A percentile compares a stretch with the other conserved stretches of the same genome.
Conservation (phyloP, 176 grass and related monocot genomes). For the Phoenix roebelenii region DNA sequence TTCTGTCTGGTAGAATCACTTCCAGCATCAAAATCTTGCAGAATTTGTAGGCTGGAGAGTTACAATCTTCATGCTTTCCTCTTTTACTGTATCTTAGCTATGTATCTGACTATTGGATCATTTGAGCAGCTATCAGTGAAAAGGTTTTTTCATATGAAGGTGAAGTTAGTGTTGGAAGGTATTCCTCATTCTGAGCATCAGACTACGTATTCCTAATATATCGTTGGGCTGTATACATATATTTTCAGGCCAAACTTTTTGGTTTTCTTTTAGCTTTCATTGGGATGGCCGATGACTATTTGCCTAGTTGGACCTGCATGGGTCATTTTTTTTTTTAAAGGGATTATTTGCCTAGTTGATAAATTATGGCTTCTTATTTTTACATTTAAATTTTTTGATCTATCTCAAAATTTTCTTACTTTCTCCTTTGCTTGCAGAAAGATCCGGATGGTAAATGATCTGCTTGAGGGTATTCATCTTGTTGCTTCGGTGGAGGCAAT, state of each 20-base stretch:
- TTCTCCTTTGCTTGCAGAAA: constrained; percentile 45
- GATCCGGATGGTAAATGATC: constrained; percentile 73
- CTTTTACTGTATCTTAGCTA: constrained; percentile 8
- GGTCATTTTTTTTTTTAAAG: too few species aligned
- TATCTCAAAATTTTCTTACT: background rate
- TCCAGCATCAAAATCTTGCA: too few species aligned
- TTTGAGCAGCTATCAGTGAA: constrained; percentile 51
- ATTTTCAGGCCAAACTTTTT: background rate
- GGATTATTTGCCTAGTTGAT: background rate
- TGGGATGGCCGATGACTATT: constrained; percentile 13
- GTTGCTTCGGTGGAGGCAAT: constrained; percentile 85
- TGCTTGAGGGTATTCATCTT: constrained; percentile 86
- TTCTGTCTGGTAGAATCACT: constrained; percentile 52
- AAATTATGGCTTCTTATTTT: background rate
- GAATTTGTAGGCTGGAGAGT: constrained; percentile 7
- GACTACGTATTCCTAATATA: too few species aligned
- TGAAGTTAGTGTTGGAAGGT: constrained; percentile 80
- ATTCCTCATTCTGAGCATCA: constrained; percentile 4
- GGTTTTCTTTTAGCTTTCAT: constrained; percentile 10
- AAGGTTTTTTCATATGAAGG: constrained; percentile 49
- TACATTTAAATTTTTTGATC: background rate
- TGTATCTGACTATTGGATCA: constrained; percentile 17
- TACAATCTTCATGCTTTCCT: constrained; percentile 10
- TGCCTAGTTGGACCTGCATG: background rate
- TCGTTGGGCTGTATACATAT: background rate